Evolutionary conservation across 2,329 filamentous ascomycete genomes (phyloP).

Genomic region (Colletotrichum horii): DNA sequence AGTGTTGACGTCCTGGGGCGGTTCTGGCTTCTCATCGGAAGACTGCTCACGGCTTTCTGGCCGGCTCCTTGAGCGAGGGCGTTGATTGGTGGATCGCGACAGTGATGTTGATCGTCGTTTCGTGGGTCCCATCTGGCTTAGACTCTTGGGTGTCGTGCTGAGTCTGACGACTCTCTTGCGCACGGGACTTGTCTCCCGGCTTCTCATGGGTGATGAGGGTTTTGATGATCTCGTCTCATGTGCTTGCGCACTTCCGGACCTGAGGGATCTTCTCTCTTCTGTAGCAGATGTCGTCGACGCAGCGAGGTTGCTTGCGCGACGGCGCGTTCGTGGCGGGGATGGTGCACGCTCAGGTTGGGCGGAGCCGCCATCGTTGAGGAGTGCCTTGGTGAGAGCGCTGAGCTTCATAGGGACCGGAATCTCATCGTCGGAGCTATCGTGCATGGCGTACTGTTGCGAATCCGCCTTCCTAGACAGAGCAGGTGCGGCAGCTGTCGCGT

Average conservation of each 20-base stretch:
- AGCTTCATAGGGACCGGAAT: conserved; percentile 91
- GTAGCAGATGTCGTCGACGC: conserved; percentile 45
- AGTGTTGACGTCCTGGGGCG: conserved; percentile 54
- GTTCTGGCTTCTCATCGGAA: conserved; percentile 42
- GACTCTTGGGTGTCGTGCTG: conserved; percentile 54
- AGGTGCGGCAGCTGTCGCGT: conserved; percentile 26
- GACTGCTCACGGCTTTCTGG: conserved; percentile 46
- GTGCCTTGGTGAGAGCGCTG: conserved; percentile 87
- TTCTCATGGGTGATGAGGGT: conserved; percentile 47
- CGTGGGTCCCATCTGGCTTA: conserved; percentile 42
- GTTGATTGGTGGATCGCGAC: conserved; percentile 37
- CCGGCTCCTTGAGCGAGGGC: conserved; percentile 38
- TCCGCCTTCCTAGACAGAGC: conserved; percentile 34
- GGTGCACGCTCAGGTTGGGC: conserved; percentile 47
- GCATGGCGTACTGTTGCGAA: conserved; percentile 57
- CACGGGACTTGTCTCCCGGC: conserved; percentile 56
- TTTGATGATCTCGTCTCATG: conserved; percentile 38
- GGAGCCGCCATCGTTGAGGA: conserved; percentile 70
- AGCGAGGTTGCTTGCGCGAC: conserved; percentile 53
- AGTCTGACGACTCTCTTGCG: conserved; percentile 64
- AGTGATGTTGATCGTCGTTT: conserved; percentile 58
- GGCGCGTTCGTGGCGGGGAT: conserved; percentile 53
- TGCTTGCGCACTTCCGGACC: conserved; percentile 53
- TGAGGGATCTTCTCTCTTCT: conserved; percentile 50
- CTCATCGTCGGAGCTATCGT: conserved; percentile 95